Evolutionary conservation across 257 asterid species (phyloP), one percentile per base, ranked within the genome.

Genomic region (Henckelia pumila): DNA sequence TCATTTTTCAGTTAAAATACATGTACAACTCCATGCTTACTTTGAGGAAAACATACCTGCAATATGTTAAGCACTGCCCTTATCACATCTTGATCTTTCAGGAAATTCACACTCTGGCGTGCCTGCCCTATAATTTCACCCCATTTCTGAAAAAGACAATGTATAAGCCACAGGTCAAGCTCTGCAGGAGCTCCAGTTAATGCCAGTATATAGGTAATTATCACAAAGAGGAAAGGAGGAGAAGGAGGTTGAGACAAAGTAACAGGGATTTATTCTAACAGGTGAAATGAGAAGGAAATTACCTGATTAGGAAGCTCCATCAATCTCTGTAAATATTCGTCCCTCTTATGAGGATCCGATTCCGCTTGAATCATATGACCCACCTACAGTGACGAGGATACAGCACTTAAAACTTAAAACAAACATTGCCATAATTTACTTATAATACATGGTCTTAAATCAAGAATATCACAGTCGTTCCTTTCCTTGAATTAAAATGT

Each of bases 301-400:
- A 80, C 99, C 88, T 87, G 97, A 75, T 94, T 91, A 63, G 99
- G 99, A 76, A 89, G 96, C 55, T 73, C 81, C 99, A 94, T 94
- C 84, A 94, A 82, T 80, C 96, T 85, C 79, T 79, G 89, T 74
- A 94, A 73, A 79, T 87, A 94, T 75, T 94, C 98, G 30, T 86
- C 96, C 79, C 99, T 84, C 83, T 84, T 94, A 71, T 78, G 87
- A 32, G 98, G 91, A 77, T 88, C 98, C 63, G 98, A 30, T 75
- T 94, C 99, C 11, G 98, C 96, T 77, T 89, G 99, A 68, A 94
- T 89, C 99, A 94, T 91, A 64, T 83, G 79, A 56, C 90, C 96
- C 80, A 94, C 99, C 99, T 94, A 70, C 70, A 59, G 28, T 57
- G 66, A 60, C 32, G 73, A 62, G 37, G 70, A 32, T n/a, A 32